Evolutionary conservation across 2,329 filamentous ascomycete genomes (phyloP).

Genomic region (Colletotrichum liaoningense): DNA sequence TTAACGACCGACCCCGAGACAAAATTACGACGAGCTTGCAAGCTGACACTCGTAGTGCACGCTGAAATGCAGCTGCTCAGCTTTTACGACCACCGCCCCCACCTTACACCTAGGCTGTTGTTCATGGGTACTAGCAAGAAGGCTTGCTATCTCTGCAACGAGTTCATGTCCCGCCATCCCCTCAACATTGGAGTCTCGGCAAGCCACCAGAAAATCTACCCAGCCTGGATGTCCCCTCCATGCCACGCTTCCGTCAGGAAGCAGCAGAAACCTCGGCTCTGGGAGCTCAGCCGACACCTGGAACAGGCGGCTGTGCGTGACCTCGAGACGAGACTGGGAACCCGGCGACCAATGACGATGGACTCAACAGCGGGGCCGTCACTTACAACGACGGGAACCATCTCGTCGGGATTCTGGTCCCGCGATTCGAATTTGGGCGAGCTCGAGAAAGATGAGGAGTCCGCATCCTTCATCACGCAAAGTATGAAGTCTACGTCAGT

Average conservation of each 20-base stretch:
- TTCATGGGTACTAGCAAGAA: constrained; percentile 49
- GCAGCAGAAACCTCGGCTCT: constrained; percentile 29
- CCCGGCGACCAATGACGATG: constrained; percentile 24
- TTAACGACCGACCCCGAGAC: constrained; percentile 31
- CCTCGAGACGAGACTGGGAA: constrained; percentile 37
- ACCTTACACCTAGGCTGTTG: constrained; percentile 35
- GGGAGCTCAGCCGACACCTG: constrained; percentile 35
- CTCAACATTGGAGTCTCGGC: constrained; percentile 41
- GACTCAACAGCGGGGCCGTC: constrained; percentile 40
- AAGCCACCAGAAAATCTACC: constrained; percentile 47
- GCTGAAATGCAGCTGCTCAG: constrained; percentile 46
- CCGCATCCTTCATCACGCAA: too few species aligned
- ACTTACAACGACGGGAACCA: constrained; percentile 9
- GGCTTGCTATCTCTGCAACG: constrained; percentile 45
- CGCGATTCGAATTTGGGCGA: too few species aligned
- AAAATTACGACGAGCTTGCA: constrained; percentile 39
- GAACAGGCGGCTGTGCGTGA: constrained; percentile 29
- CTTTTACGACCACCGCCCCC: constrained; percentile 44
- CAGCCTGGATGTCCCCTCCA: constrained; percentile 45
- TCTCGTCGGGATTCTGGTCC: background rate
- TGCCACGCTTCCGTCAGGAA: constrained; percentile 14
- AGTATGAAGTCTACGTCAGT: too few species aligned
- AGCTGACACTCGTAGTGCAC: constrained; percentile 41
- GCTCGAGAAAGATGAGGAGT: too few species aligned
- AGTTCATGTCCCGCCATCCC: constrained; percentile 41